Base-by-base conservation (phyloP, 2,329 filamentous ascomycete genomes). In the Neonectria coccinea region DNA sequence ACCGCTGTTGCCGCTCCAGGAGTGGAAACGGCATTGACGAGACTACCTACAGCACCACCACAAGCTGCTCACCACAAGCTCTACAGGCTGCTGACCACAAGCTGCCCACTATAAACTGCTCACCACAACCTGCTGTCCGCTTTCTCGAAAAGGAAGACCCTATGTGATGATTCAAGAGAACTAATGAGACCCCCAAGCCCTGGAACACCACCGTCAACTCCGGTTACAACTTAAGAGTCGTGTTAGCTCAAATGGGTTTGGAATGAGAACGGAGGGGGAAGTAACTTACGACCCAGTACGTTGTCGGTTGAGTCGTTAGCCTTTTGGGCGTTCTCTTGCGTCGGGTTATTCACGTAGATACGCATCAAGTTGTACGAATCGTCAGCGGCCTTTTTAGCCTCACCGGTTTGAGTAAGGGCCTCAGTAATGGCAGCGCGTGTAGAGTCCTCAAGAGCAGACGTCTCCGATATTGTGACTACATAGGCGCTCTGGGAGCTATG, bases 261-360 rank as follows among this genome's bases (percentile, higher is more conserved):
- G 2, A 16, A 31, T 20, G 27, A 50, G 8, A 27, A 50, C 9
- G 5, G 20, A 44, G 8, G 14, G 12, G 14, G 6, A 5, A 41
- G 22, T 25, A 25, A 58, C 47, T 52, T 22, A 58, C 47, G 25
- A 27, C 16, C 22, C 27, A 58, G 16, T 16, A 47, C 56, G 29
- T 42, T 20, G 18, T 58, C 56, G n/a, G 20, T 58, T 8, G 42
- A 22, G 20, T 58, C 47, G 36, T 58, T 58, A 22, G 56, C 57
- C 50, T 54, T 54, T 33, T 54, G 10, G n/a, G 57, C 57, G 47
- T 60, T 54, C 14, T 60, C 57, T 22, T 54, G 20, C 9, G 57
- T 60, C 7, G 50, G 57, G 57, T 54, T 54, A 6, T 48, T 27
- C 5, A 45, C 12, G 39, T 47, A 60, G 2, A 29, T 27, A 10